Conservation (phyloP, 352 stramenopile species). For the Phytophthora meadii region DNA sequence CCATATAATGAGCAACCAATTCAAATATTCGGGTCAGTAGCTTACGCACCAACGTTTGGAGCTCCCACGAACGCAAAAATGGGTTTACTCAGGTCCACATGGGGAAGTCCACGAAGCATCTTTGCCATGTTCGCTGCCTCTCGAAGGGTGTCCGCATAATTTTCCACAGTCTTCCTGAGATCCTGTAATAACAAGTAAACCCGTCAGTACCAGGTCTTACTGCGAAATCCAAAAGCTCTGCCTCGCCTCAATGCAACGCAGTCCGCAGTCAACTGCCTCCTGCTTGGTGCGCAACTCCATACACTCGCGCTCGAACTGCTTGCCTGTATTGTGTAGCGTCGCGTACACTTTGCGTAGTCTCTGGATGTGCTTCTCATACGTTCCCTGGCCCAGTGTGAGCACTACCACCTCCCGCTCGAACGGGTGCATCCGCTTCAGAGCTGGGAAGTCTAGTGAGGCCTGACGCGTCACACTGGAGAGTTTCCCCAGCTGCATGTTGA, state of each 20-base stretch:
- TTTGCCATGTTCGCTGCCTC: constrained; percentile 72
- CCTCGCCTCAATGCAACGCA: constrained; percentile 76
- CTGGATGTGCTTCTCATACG: constrained; percentile 82
- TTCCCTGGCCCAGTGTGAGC: constrained; percentile 75
- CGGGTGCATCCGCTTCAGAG: constrained; percentile 76
- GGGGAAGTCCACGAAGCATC: constrained; percentile 75
- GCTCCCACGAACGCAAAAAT: constrained; percentile 89
- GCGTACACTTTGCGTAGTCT: constrained; percentile 80
- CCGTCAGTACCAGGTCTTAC: not conserved
- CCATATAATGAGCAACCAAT: not conserved
- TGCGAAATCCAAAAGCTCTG: not conserved
- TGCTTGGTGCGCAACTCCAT: constrained; percentile 81
- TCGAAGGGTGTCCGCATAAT: constrained; percentile 46
- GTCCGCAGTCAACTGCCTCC: constrained; percentile 74
- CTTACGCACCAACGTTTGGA: constrained; percentile 76
- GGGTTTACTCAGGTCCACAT: constrained; percentile 79
- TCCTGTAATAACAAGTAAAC: constrained; percentile 32
- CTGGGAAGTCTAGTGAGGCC: constrained; percentile 76
- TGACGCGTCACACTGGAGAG: constrained; percentile 79
- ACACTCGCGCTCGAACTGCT: constrained; percentile 71
- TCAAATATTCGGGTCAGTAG: not conserved
- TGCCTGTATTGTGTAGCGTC: constrained; percentile 77
- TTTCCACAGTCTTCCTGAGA: constrained; percentile 55
- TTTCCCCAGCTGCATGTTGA: constrained; percentile 81
- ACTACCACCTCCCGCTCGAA: constrained; percentile 88